phyloP scores from a whole-genome alignment of 306 rosid species.

The Prunus mira region DNA sequence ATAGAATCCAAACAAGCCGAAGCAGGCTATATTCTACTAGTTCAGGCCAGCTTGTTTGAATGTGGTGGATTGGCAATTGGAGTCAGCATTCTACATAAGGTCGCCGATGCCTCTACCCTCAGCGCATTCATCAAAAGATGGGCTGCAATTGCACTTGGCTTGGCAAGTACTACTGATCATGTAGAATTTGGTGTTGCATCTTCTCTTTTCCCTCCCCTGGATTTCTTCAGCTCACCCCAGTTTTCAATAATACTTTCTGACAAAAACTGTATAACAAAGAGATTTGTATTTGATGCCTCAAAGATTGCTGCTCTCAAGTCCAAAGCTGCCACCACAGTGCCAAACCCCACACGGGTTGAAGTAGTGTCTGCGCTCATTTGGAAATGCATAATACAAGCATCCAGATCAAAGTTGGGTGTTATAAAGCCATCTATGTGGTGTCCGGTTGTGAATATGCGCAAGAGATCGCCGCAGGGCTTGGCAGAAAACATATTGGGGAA shows the following conservation, averaged over 20 bases:
- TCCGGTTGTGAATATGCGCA: conserved; percentile 1
- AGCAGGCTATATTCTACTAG: conserved; percentile 19
- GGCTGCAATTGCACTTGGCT: conserved; percentile 19
- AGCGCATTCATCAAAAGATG: conserved; percentile 41
- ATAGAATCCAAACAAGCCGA: not conserved
- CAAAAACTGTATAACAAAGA: conserved; percentile 6
- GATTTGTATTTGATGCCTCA: conserved; percentile 20
- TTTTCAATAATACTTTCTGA: not conserved
- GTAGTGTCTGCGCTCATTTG: conserved; percentile 20
- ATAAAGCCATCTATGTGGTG: conserved; percentile 7
- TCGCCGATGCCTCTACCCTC: conserved; percentile 40
- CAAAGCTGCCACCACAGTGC: conserved; percentile 8
- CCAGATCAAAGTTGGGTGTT: not conserved
- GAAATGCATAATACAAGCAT: conserved; percentile 9
- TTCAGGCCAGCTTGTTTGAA: conserved; percentile 41
- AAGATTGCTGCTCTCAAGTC: conserved; percentile 9
- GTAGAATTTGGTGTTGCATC: not conserved
- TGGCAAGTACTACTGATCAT: not conserved
- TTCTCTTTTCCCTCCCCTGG: conserved; percentile 8
- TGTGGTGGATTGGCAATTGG: conserved; percentile 59
- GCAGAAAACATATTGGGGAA: not conserved
- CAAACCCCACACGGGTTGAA: conserved; percentile 17
- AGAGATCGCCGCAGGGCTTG: not conserved
- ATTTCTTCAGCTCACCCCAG: conserved; percentile 8
- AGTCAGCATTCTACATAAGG: conserved; percentile 38